phyloP scores from a whole-genome alignment of 2,329 filamentous ascomycete species.

The Delphinella strobiligena region DNA sequence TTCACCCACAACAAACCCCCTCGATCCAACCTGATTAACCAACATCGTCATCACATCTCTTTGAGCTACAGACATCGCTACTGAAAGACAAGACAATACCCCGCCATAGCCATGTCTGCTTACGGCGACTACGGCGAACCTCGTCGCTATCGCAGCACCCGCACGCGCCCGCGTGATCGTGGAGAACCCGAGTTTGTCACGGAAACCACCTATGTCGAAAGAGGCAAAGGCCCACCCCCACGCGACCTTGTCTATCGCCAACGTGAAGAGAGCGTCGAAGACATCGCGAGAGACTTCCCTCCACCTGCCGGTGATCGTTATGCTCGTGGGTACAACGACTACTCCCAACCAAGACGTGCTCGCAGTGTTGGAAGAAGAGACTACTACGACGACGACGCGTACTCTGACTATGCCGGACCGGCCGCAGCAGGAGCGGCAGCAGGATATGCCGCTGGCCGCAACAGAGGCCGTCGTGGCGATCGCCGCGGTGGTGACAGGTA shows the following conservation, averaged over 20 bases:
- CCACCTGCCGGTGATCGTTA: slow-evolving; percentile 41
- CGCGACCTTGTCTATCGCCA: slow-evolving; percentile 39
- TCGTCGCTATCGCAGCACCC: slow-evolving; percentile 29
- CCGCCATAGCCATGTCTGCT: slow-evolving; percentile 30
- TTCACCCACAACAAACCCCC: neutral
- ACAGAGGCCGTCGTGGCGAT: slow-evolving; percentile 22
- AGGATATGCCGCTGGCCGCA: slow-evolving; percentile 23
- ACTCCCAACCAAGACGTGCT: slow-evolving; percentile 41
- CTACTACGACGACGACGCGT: slow-evolving; percentile 50
- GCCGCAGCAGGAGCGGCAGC: slow-evolving; percentile 29
- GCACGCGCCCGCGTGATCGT: slow-evolving; percentile 30
- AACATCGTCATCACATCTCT: neutral
- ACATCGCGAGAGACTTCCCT: slow-evolving; percentile 74
- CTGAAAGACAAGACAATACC: no score
- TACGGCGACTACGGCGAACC: slow-evolving; percentile 37
- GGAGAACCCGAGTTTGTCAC: slow-evolving; percentile 40
- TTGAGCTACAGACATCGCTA: no score
- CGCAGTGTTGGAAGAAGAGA: slow-evolving; percentile 46
- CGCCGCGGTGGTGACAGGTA: slow-evolving; percentile 36
- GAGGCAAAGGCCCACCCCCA: slow-evolving; percentile 28
- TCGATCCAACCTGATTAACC: neutral
- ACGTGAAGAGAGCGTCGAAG: slow-evolving; percentile 73
- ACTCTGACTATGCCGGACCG: slow-evolving; percentile 33
- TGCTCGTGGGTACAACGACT: slow-evolving; percentile 30
- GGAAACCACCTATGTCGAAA: slow-evolving; percentile 38